Conservation (phyloP, 257 asterid genomes). For the Primulina eburnea region DNA sequence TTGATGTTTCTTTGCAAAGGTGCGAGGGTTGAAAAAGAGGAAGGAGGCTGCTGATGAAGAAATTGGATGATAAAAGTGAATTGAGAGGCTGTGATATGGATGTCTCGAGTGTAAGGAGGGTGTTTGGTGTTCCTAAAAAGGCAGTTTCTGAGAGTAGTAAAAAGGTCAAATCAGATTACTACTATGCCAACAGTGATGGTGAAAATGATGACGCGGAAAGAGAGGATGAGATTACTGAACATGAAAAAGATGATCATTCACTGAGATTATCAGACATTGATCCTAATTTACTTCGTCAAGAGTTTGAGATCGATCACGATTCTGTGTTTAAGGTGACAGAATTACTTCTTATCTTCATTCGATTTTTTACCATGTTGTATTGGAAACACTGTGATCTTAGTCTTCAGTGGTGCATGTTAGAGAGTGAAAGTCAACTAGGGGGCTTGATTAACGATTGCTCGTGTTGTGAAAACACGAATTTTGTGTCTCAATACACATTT, state of each 20-base stretch:
- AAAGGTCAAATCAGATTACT: conserved; percentile 45
- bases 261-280: conserved; percentile 51
- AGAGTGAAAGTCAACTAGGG: conserved; percentile 11
- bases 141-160: conserved; percentile 40
- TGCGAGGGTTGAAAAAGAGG: conserved; percentile 65
- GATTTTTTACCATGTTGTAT: neutral
- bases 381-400: neutral
- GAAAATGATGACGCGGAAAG: conserved; percentile 49
- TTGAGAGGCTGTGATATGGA: conserved; percentile 31
- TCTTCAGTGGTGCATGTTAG: neutral
- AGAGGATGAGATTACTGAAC: conserved; percentile 38
- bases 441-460: neutral
- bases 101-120: conserved; percentile 64
- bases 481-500: no score
- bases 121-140: conserved; percentile 65
- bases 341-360: neutral
- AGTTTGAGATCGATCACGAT: conserved; percentile 54
- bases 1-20: conserved; percentile 36
- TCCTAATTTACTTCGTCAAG: conserved; percentile 62
- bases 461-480: neutral
- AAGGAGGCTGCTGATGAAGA: conserved; percentile 70
- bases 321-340: conserved; percentile 64
- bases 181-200: conserved; percentile 70
- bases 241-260: conserved; percentile 31
- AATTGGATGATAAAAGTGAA: conserved; percentile 44